Evolutionary conservation across 2,329 filamentous ascomycete species (phyloP).

Genomic region (Aspergillus sojae): DNA sequence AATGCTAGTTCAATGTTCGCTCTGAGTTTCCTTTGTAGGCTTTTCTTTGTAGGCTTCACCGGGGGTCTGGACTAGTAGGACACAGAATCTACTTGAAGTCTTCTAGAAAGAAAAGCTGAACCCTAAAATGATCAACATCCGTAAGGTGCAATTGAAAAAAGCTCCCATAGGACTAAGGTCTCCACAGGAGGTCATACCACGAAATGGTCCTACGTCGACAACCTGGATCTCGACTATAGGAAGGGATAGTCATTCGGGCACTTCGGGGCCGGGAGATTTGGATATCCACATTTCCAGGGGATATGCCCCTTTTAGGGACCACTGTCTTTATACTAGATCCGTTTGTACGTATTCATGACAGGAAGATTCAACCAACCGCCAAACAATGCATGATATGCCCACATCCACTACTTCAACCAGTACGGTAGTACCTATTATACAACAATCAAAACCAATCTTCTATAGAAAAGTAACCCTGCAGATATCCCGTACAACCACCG

Average conservation of each 20-base stretch:
- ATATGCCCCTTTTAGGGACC: not conserved
- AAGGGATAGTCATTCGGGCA: not conserved
- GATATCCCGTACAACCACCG: too few species aligned
- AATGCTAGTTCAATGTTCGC: not conserved
- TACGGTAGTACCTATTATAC: too few species aligned
- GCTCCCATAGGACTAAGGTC: not conserved
- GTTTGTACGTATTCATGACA: not conserved
- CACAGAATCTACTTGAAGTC: not conserved
- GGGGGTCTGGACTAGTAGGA: not conserved
- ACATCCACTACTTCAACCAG: not conserved
- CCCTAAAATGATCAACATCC: not conserved
- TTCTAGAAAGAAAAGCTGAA: not conserved
- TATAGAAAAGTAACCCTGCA: too few species aligned
- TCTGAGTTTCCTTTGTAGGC: not conserved
- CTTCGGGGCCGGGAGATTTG: not conserved
- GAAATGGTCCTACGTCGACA: not conserved
- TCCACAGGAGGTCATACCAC: not conserved
- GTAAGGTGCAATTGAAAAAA: not conserved
- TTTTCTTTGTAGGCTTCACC: not conserved
- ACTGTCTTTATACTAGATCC: not conserved
- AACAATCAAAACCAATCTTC: too few species aligned
- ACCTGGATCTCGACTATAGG: not conserved
- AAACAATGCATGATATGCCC: not conserved
- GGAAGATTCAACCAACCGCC: not conserved
- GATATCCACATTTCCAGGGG: too few species aligned